phyloP scores from a whole-genome alignment of 2,329 filamentous ascomycete species.

The Epichloe uncinata region DNA sequence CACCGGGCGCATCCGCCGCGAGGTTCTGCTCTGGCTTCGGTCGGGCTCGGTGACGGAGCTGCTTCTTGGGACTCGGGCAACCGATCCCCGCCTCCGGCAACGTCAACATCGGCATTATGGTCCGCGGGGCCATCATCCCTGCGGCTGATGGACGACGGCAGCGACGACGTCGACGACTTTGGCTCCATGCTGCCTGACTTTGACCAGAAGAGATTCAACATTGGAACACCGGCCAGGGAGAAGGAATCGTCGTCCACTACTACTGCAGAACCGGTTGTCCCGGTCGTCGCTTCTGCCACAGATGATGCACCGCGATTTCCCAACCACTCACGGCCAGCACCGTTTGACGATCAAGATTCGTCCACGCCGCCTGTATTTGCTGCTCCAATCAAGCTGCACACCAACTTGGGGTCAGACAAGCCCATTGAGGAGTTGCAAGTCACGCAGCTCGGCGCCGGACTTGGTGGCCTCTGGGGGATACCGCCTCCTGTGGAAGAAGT shows the following conservation, averaged over 20 bases:
- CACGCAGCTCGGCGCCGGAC: conserved; percentile 23
- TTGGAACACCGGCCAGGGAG: neutral
- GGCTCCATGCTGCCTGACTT: conserved; percentile 40
- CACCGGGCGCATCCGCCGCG: conserved; percentile 12
- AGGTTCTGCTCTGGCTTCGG: conserved; percentile 6
- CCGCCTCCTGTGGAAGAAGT: conserved; percentile 30
- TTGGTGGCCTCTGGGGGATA: conserved; percentile 31
- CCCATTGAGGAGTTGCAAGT: conserved; percentile 18
- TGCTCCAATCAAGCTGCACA: conserved; percentile 23
- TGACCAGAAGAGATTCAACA: conserved; percentile 24
- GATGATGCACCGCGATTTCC: conserved; percentile 7
- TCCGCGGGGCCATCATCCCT: conserved; percentile 24
- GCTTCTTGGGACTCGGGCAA: conserved; percentile 10
- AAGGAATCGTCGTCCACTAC: neutral
- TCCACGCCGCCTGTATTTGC: conserved; percentile 18
- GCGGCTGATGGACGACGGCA: conserved; percentile 31
- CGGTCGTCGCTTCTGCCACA: neutral
- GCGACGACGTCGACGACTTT: conserved; percentile 35
- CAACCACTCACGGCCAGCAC: conserved; percentile 4
- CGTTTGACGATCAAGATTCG: conserved; percentile 2
- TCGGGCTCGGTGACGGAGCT: conserved; percentile 6
- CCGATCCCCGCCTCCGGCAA: conserved; percentile 9
- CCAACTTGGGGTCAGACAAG: conserved; percentile 17
- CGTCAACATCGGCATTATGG: conserved; percentile 19
- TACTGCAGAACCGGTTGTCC: neutral